Evolutionary conservation across 2,329 filamentous ascomycete species (phyloP), one percentile per base, ranked within the genome.

Genomic region (Stachybotrys elegans): DNA sequence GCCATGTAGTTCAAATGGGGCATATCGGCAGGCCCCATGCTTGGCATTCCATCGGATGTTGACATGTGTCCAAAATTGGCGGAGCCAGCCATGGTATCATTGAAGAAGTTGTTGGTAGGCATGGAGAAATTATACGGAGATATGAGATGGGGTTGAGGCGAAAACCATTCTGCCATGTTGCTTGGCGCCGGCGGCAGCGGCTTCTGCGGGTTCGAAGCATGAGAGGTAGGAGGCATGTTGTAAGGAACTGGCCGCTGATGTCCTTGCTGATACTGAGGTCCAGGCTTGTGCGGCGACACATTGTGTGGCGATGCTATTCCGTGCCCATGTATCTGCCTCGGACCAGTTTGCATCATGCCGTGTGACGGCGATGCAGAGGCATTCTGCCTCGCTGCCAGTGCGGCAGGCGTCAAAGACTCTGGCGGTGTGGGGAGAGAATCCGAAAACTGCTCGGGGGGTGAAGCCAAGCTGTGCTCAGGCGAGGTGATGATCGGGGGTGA

Each of bases 81-180:
- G 2, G 58, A 54, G 38, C 52, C 50, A 13, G 50, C 51, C 50
- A 62, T 59, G 22, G 57, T 52, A 19, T 63, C 60, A 32, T 66
- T 67, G 60, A 74, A 76, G 51, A 69, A 68, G 35, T 60, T 64
- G 40, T 60, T 62, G 44, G 62, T 63, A 53, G 68, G 65, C 16
- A 63, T 64, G 27, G 65, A 65, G 44, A 76, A 76, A 6, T 68
- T 60, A 44, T 77, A 78, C 0, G 76, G 75, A 3, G 75, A 72
- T 40, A 79, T 72, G 50, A 79, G 74, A 0, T 72, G 73, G 1
- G 73, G 63, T 7, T 73, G 72, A 0, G 73, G 72, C 11, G 67
- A 70, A 60, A 76, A 79, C 77, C 77, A 81, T 50, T 78, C 70
- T 47, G 70, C 65, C 6, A 66, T 65, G 4, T 68, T 58, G 6